Evolutionary conservation across 2,329 filamentous ascomycete species (phyloP), one percentile per base, ranked within the genome.

Genomic region (Corniculantispora saksenae): DNA sequence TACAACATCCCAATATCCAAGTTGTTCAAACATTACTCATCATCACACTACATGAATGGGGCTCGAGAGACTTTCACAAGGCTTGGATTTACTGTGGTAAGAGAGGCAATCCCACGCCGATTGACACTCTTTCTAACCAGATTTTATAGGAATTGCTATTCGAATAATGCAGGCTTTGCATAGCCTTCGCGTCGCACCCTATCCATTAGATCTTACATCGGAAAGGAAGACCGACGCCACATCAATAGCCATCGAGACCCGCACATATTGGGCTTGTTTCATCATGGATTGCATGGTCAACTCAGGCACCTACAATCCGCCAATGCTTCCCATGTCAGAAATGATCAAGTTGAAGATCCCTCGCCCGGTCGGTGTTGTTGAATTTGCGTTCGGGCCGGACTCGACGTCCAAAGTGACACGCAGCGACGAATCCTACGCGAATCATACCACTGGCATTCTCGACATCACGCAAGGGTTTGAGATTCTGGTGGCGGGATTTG

Each of bases 261-360:
- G 80, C 1, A 80, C 79, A 0, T 81, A 80, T 51, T 82, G 80
- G 80, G 76, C 76, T 0, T 82, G 80, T 66, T 81, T 81, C 61
- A 76, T 82, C 35, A 77, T 82, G 73, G 79, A 81, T 64, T 77
- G 79, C 12, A 76, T 80, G 59, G 74, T 82, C 45, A 78, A 78
- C 45, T 81, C 78, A 1, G 79, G 79, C 0, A 79, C 75, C 0
- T 78, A 78, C 27, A 77, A 77, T 9, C 75, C 76, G 0, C 75
- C 74, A 4, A 76, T 78, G 71, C 71, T 79, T 0, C 74, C 75
- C 4, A 72, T 78, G 67, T 69, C 70, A 0, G 74, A 77, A 13
- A 77, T 78, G 75, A 64, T 69, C 0, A 77, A 77, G 50, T 69
- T 76, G 29, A 74, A 73, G 35, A 74, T 77, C 1, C 59, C 69